Evolutionary conservation across 2,329 filamentous ascomycete species (phyloP).

Genomic region (Exophiala mesophila): DNA sequence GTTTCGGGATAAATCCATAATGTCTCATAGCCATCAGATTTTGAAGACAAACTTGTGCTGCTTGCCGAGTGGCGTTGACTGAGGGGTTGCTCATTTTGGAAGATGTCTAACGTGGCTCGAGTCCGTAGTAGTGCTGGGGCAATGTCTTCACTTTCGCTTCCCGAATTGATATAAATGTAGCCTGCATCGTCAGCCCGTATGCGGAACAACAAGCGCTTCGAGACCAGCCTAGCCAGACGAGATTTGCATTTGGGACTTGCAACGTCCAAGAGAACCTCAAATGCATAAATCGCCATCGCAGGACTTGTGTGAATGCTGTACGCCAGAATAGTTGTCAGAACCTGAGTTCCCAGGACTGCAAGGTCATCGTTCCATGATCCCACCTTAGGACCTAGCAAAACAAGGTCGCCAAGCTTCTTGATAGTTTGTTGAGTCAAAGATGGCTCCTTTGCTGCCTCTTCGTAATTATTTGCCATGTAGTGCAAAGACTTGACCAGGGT

Average conservation of each 20-base stretch:
- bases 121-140: slow-evolving; percentile 67
- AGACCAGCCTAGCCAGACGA: slow-evolving; percentile 65
- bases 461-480: slow-evolving; percentile 13
- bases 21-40: slow-evolving; percentile 28
- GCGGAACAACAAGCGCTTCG: slow-evolving; percentile 74
- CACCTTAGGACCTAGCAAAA: slow-evolving; percentile 5
- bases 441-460: slow-evolving; percentile 14
- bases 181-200: slow-evolving; percentile 77
- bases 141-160: slow-evolving; percentile 67
- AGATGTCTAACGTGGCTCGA: slow-evolving; percentile 44
- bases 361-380: slow-evolving; percentile 11
- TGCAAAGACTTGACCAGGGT: slow-evolving; percentile 16
- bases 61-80: slow-evolving; percentile 20
- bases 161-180: slow-evolving; percentile 65
- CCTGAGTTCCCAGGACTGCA: slow-evolving; percentile 16
- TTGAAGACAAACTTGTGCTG: slow-evolving; percentile 18
- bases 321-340: slow-evolving; percentile 18
- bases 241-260: slow-evolving; percentile 44
- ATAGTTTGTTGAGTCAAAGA: slow-evolving; percentile 7
- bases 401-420: slow-evolving; percentile 11
- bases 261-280: slow-evolving; percentile 17
- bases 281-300: slow-evolving; percentile 8
- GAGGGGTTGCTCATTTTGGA: slow-evolving; percentile 10
- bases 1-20: slow-evolving; percentile 56
- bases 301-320: slow-evolving; percentile 15